Evolutionary conservation across 331 rosid species (phyloP).

Genomic region (Spiraea crenata): DNA sequence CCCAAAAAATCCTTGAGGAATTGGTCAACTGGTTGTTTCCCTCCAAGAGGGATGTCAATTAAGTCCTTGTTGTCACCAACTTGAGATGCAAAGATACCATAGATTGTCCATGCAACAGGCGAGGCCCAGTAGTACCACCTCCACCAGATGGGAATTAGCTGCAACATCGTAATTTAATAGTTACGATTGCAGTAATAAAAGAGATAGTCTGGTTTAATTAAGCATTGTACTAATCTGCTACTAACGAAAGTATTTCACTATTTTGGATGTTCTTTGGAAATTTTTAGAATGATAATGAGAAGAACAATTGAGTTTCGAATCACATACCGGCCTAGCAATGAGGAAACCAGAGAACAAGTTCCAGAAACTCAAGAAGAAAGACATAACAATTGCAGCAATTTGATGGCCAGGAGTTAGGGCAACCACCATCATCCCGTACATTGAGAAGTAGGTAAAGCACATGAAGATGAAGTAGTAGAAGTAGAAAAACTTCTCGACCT

Average conservation of each 20-base stretch:
- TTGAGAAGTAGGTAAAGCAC: conserved; percentile 35
- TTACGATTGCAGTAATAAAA: background rate
- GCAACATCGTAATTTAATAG: background rate
- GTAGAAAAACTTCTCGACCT: conserved; percentile 25
- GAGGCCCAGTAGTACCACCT: conserved; percentile 27
- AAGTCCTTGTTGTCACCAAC: conserved; percentile 6
- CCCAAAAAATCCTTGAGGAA: conserved; percentile 32
- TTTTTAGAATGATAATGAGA: background rate
- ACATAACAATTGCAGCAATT: conserved; percentile 41
- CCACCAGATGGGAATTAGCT: conserved; percentile 23
- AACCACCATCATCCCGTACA: conserved; percentile 50
- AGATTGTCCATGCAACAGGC: conserved; percentile 25
- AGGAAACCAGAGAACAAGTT: conserved; percentile 59
- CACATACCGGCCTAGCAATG: conserved; percentile 44
- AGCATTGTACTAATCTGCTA: too few species aligned
- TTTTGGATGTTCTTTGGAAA: too few species aligned
- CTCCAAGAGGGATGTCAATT: conserved; percentile 9
- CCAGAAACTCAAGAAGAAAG: conserved; percentile 46
- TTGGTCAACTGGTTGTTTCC: background rate
- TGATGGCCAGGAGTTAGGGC: conserved; percentile 52
- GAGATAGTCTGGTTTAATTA: background rate
- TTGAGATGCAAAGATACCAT: conserved; percentile 20
- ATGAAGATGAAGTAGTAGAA: conserved; percentile 35
- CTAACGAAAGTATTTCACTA: too few species aligned
- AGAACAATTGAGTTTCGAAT: background rate